Evolutionary conservation across 805 yeast species (phyloP).

Genomic region (Sporopachydermia lactativora): DNA sequence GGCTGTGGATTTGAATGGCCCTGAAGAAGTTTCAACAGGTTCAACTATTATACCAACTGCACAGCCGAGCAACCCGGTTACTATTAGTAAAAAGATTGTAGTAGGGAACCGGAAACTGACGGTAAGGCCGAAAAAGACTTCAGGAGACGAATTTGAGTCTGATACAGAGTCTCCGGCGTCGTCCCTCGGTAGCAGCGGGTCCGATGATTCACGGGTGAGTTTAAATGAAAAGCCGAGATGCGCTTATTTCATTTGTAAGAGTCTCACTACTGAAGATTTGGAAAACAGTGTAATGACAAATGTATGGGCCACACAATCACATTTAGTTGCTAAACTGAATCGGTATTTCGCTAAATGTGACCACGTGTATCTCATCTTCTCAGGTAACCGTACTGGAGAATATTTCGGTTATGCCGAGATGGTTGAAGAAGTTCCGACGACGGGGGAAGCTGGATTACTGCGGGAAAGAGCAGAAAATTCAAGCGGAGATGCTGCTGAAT

Average conservation of each 20-base stretch:
- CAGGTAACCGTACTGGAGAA: conserved; percentile 25
- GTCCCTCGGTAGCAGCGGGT: conserved; percentile 4
- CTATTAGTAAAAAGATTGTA: not conserved
- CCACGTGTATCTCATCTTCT: conserved; percentile 24
- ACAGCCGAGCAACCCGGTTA: not conserved
- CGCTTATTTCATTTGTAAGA: conserved; percentile 25
- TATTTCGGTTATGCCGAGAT: conserved; percentile 27
- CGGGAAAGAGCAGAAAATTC: not conserved
- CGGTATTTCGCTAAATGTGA: conserved; percentile 20
- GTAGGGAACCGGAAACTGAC: conserved; percentile 1
- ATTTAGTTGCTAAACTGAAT: conserved; percentile 23
- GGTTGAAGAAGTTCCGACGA: conserved; percentile 15
- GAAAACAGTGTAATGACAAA: conserved; percentile 19
- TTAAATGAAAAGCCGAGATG: conserved; percentile 6
- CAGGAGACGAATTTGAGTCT: not conserved
- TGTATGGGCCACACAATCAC: conserved; percentile 27
- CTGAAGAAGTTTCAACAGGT: not conserved
- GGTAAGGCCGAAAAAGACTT: not conserved
- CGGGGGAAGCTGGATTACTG: not conserved
- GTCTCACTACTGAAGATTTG: conserved; percentile 23
- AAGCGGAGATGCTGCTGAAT: not conserved
- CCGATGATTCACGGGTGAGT: not conserved
- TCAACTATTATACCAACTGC: not conserved
- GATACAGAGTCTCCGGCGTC: conserved; percentile 3
- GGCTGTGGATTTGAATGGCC: not conserved